Evolutionary conservation across 2,329 filamentous ascomycete species (phyloP), one percentile per base, ranked within the genome.

Genomic region (Beauveria sp.): DNA sequence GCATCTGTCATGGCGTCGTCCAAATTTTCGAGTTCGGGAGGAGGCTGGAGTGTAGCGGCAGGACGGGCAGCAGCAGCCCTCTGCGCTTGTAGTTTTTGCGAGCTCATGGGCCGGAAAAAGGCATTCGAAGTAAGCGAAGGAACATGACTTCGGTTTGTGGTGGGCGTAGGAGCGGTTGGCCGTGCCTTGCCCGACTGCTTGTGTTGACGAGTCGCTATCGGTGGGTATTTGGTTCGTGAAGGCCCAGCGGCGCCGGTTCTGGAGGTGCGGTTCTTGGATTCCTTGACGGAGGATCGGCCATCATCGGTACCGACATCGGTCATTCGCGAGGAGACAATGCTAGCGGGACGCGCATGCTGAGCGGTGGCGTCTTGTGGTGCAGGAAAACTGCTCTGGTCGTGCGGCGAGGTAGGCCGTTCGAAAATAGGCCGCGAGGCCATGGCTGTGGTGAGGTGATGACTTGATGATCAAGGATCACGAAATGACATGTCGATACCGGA

Each of bases 21-120:
- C n/a, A 75, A 65, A 43, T 66, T 69, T 22, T 63, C 52, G 62
- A 65, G 59, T 68, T 58, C 62, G 69, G 68, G 40, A 68, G 67
- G 64, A 53, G 69, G 67, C 50, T 79, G 76, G 60, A 70, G 72
- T 66, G 75, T 71, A 24, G 75, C 78, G 16, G 73, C 66, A 2
- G 79, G 77, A 24, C 81, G 76, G 43, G 77, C 70, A 9, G 74
- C 81, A 65, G 87, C 84, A 64, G 70, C 86, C 72, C 93, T 83
- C 75, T 97, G 94, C 59, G 92, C 92, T 75, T 97, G 93, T 55
- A 97, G 79, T 72, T 91, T 89, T 72, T 96, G 92, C 26, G 93
- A 96, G 76, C 92, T 97, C 91, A 99, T 96, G 44, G 94, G 94
- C 24, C 88, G 89, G 71, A 96, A 96, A 77, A 99, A 97, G 59